Conservation (phyloP, 148 eudicot species). For the Heliosperma pusillum region DNA sequence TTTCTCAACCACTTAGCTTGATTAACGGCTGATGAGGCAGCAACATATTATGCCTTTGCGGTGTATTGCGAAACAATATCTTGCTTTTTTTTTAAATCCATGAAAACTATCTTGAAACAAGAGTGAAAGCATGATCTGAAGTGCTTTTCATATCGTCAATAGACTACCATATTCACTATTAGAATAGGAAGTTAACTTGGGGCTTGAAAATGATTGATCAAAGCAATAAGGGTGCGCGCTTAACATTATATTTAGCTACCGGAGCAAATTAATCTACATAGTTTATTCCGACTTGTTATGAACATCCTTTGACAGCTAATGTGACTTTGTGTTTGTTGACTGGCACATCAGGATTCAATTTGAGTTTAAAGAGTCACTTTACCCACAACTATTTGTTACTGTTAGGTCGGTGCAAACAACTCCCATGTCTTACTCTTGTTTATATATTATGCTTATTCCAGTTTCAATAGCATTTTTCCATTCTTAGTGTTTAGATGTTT, state of each 20-base stretch:
- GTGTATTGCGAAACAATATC: neutral
- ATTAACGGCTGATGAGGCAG: neutral
- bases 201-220: neutral
- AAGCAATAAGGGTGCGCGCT: neutral
- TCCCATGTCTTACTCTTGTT: neutral
- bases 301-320: neutral
- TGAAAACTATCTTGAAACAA: neutral
- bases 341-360: neutral
- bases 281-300: neutral
- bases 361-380: neutral
- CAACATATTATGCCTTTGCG: neutral
- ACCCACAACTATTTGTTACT: neutral
- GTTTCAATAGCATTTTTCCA: neutral
- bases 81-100: neutral
- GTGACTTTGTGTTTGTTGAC: neutral
- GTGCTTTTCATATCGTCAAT: slow-evolving; percentile 6
- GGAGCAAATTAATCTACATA: neutral
- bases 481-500: neutral
- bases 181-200: neutral
- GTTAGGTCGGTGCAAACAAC: neutral
- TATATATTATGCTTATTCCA: neutral
- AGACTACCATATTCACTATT: neutral
- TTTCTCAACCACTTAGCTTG: no score
- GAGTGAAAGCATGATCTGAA: neutral
- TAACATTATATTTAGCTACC: neutral